These are phyloP conservation scores for Haematococcus sp. DNA, from an alignment of 139 green algal genomes.

Conservation along the genomic window DNA sequence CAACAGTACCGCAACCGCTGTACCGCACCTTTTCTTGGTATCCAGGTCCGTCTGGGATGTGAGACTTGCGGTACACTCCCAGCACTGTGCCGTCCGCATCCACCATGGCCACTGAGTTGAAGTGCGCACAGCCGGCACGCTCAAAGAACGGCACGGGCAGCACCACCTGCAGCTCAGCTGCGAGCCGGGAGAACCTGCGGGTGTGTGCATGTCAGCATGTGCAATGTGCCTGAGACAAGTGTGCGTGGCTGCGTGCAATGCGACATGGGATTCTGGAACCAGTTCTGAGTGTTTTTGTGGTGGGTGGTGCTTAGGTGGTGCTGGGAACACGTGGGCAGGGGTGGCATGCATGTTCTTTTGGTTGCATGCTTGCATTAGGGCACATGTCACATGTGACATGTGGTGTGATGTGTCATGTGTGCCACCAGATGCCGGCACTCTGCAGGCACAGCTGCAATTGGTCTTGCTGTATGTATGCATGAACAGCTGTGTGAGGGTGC, in stretches of 20 bases:
- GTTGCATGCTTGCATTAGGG: too few species aligned
- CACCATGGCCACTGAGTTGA: slow-evolving; percentile 66
- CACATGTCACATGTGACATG: too few species aligned
- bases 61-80: slow-evolving; percentile 68
- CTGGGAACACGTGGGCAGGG: not conserved
- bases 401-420: too few species aligned
- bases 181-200: slow-evolving; percentile 48
- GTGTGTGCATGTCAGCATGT: not conserved
- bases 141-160: slow-evolving; percentile 73
- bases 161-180: slow-evolving; percentile 64
- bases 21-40: slow-evolving; percentile 26
- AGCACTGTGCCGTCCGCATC: slow-evolving; percentile 59
- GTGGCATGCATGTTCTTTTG: not conserved
- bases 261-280: not conserved
- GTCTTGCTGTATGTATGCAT: too few species aligned
- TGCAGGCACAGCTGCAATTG: too few species aligned
- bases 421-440: too few species aligned
- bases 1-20: too few species aligned
- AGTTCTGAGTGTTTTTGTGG: not conserved
- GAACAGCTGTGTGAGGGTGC: not conserved
- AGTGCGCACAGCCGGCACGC: slow-evolving; percentile 50
- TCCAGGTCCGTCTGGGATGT: slow-evolving; percentile 73
- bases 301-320: not conserved
- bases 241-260: not conserved
- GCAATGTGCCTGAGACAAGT: not conserved